Percentiles rank a stretch among this genome's conserved stretches.
These are phyloP conservation scores for Cryptosporidium baileyi DNA, from an alignment of 169 alveolate species.

Conservation along the genomic window DNA sequence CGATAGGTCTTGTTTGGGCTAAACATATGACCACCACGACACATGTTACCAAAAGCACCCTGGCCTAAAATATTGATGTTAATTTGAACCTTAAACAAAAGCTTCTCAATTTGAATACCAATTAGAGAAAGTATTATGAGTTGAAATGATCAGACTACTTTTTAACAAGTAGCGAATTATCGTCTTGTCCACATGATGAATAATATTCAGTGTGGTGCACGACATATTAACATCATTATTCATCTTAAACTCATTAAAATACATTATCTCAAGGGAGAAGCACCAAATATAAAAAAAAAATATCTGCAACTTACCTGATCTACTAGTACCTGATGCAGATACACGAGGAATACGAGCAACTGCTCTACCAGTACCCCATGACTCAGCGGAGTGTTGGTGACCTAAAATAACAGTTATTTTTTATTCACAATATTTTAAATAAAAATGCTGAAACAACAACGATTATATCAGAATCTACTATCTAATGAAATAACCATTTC, in stretches of 20 bases:
- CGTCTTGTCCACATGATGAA: slow-evolving; percentile 53
- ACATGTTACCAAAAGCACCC: slow-evolving; percentile 99
- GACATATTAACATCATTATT: slow-evolving; percentile 66
- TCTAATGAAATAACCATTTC: slow-evolving; percentile 34
- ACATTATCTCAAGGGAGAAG: neutral
- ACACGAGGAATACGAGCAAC: slow-evolving; percentile 99
- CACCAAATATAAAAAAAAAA: too few relatives aligned
- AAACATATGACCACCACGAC: slow-evolving; percentile 99
- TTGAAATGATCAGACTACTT: neutral
- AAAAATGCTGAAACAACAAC: too few relatives aligned
- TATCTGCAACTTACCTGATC: slow-evolving; percentile 79
- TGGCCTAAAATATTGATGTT: slow-evolving; percentile 82
- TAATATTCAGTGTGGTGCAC: slow-evolving; percentile 70
- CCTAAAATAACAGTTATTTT: slow-evolving; percentile 77
- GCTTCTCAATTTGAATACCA: neutral
- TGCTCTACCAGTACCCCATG: slow-evolving; percentile 99
- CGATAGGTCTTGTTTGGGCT: slow-evolving; percentile 97
- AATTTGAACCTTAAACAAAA: neutral
- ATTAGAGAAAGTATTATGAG: too few relatives aligned
- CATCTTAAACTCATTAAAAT: neutral
- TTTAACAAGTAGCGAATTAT: slow-evolving; percentile 2
- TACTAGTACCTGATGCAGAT: slow-evolving; percentile 98
- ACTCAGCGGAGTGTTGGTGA: slow-evolving; percentile 96
- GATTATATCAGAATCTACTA: slow-evolving; percentile 64
- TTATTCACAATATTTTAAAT: too few relatives aligned